Evolutionary conservation across 805 yeast species (phyloP).

Genomic region (Middelhovenomyces tepae): DNA sequence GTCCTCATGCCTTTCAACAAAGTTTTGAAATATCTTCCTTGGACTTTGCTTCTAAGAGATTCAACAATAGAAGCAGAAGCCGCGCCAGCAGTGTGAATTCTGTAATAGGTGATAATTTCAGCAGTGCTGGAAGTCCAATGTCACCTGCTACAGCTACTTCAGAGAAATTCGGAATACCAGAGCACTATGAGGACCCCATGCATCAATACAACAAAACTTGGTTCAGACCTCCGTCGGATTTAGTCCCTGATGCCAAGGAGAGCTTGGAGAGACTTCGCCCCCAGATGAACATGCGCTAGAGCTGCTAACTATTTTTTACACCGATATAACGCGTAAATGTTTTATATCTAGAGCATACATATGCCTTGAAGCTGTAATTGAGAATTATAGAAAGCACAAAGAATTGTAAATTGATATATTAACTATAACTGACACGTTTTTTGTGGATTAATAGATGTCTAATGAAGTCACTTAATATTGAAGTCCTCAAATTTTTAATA

Average conservation of each 20-base stretch:
- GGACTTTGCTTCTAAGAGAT: conserved; percentile 20
- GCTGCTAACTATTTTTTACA: neutral
- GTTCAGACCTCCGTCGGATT: conserved; percentile 9
- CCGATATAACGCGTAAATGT: neutral
- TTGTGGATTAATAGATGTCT: no score
- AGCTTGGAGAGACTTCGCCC: conserved; percentile 15
- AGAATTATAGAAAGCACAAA: neutral
- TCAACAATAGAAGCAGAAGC: neutral
- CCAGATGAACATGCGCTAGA: conserved; percentile 21
- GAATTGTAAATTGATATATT: no score
- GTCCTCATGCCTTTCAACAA: conserved; percentile 19
- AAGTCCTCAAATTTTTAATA: no score
- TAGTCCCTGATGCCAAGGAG: conserved; percentile 17
- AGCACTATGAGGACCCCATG: neutral
- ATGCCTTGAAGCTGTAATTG: neutral
- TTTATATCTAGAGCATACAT: no score
- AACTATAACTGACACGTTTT: no score
- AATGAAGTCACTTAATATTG: no score
- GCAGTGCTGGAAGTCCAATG: conserved; percentile 1
- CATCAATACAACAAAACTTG: neutral
- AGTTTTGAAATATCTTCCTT: conserved; percentile 14
- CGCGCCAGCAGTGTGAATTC: neutral
- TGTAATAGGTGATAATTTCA: neutral
- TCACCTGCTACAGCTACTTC: neutral
- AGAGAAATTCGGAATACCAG: neutral